phyloP scores from a whole-genome alignment of 1,139 yeast species.

The Scheffersomyces illinoinensis region DNA sequence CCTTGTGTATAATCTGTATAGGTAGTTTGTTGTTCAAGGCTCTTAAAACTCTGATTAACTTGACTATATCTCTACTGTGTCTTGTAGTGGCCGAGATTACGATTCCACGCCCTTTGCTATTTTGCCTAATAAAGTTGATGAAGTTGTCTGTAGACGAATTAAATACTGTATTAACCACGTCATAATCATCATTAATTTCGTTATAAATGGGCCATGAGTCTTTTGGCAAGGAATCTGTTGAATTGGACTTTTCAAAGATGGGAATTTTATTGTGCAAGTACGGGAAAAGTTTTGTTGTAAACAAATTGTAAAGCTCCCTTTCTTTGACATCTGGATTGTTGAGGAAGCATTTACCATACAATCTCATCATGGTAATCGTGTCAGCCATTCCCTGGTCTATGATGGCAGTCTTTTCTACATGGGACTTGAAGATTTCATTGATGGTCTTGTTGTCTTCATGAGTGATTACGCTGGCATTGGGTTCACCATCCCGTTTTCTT shows the following conservation, averaged over 20 bases:
- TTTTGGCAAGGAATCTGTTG: not conserved
- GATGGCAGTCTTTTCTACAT: conserved; percentile 15
- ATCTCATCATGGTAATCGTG: conserved; percentile 28
- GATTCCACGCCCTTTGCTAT: conserved; percentile 39
- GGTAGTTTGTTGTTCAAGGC: conserved; percentile 43
- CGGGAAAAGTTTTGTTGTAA: conserved; percentile 31
- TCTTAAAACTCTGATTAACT: conserved; percentile 37
- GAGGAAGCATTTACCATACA: conserved; percentile 40
- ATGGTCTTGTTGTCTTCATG: conserved; percentile 20
- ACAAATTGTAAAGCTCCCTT: conserved; percentile 14
- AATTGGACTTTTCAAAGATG: conserved; percentile 1
- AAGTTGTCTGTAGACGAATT: conserved; percentile 15
- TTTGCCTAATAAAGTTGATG: conserved; percentile 21
- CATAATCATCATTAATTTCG: conserved; percentile 8
- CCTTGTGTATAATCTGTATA: conserved; percentile 38
- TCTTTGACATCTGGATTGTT: conserved; percentile 8
- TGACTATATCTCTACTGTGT: conserved; percentile 35
- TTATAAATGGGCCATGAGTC: not conserved
- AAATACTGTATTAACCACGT: conserved; percentile 6
- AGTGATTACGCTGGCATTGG: conserved; percentile 12
- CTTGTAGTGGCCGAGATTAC: conserved; percentile 38
- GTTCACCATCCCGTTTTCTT: conserved; percentile 7
- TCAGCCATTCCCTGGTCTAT: conserved; percentile 41
- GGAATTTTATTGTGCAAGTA: conserved; percentile 20
- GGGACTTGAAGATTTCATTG: conserved; percentile 15